Evolutionary conservation across 2,329 filamentous ascomycete genomes (phyloP), one percentile per base, ranked within the genome.

Genomic region (Coniochaeta ligniaria): DNA sequence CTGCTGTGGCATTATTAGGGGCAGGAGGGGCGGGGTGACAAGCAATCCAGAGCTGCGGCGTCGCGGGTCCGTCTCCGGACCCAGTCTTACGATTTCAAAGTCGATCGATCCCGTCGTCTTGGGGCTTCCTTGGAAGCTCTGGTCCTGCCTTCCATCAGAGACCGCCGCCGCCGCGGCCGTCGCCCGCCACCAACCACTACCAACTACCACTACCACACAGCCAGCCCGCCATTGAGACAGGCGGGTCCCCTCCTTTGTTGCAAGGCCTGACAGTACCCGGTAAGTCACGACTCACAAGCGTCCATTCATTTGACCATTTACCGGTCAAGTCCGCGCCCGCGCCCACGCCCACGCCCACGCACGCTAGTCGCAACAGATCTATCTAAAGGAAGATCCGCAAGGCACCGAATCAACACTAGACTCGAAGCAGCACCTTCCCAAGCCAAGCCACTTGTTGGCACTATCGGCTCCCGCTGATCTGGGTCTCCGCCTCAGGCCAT

Each of bases 391-490:
- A 20, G n/a, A 47, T 24, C 8, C 8, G 43, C 22, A n/a, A 17
- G 26, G 22, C 47, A 28, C 22, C 24, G 45, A 26, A 26, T 14
- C 45, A 50, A 31, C 47, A 52, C 47, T 52, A 52, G 47, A 52
- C 47, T n/a, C 24, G 12, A 52, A 52, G 47, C 47, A 52, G 47
- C 47, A 52, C 22, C 47, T 20, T 24, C 43, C 4, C 20, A n/a
- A 31, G 43, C 43, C 47, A 52, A 52, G 47, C 47, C 47, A 52
- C 47, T 31, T 11, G 14, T 31, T 28, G 47, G 24, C 47, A 52
- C 47, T 52, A 52, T 52, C 47, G 47, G 47, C 31, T 52, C 47
- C 47, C 47, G 47, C 47, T 52, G 47, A 52, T 52, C 47, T 52
- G 47, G 47, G 9, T 52, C 47, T 52, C 26, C 47, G 47, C 47